Conservation (phyloP, 495 filamentous ascomycete genomes). For the Aspergillus diversus region DNA sequence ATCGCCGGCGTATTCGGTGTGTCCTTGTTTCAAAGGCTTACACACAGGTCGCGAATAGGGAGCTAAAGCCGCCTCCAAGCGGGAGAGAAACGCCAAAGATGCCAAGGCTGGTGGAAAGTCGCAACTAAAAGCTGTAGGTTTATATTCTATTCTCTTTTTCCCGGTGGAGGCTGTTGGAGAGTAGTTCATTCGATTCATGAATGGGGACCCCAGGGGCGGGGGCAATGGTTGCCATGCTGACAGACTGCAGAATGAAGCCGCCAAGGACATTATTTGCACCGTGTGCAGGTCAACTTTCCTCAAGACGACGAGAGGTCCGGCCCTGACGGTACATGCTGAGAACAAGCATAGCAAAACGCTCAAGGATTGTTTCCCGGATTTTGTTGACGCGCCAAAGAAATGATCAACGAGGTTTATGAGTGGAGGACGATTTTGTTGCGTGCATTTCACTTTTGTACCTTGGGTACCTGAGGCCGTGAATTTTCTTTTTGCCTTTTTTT, state of each 20-base stretch:
- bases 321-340: conserved; percentile 21
- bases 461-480: no score
- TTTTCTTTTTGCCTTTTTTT: no score
- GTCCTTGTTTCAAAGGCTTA: neutral
- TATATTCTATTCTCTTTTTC: no score
- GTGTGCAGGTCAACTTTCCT: conserved; percentile 24
- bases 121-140: conserved; percentile 24
- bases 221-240: no score
- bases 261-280: conserved; percentile 23
- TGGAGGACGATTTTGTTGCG: no score
- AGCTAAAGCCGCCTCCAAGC: conserved; percentile 23
- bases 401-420: neutral
- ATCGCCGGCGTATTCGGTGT: neutral
- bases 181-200: no score
- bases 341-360: conserved; percentile 27
- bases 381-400: conserved; percentile 12
- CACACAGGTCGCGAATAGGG: conserved; percentile 23
- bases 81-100: conserved; percentile 26
- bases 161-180: no score
- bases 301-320: conserved; percentile 22
- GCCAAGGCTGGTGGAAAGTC: conserved; percentile 21
- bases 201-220: no score
- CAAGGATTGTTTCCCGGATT: conserved; percentile 23
- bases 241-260: conserved; percentile 21
- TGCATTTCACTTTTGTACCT: no score